A percentile compares a stretch with the other conserved stretches of the same genome.
Conservation (phyloP, 345 rosid species). For the Salix suchowensis region DNA sequence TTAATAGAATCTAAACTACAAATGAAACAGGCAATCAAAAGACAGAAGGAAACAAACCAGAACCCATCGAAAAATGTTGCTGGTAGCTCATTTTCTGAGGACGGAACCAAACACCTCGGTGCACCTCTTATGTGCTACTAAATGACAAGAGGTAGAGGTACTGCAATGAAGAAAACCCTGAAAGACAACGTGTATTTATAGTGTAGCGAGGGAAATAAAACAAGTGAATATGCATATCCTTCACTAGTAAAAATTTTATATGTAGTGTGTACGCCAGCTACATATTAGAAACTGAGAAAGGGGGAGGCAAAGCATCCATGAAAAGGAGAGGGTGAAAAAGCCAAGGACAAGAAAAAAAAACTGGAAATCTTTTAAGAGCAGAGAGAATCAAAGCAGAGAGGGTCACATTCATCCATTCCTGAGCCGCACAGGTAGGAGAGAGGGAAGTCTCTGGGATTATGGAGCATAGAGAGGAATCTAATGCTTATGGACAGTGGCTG, state of each 20-base stretch:
- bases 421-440: conserved; percentile 25
- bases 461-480: conserved; percentile 53
- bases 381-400: conserved; percentile 30
- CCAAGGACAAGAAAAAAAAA: conserved; percentile 33
- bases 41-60: conserved; percentile 50
- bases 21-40: background rate
- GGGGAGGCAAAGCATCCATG: conserved; percentile 38
- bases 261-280: conserved; percentile 48
- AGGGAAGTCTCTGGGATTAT: conserved; percentile 18
- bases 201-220: conserved; percentile 54
- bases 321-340: conserved; percentile 32
- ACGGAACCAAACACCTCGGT: conserved; percentile 7
- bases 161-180: conserved; percentile 38
- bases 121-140: background rate
- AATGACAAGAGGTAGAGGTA: conserved; percentile 12
- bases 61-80: conserved; percentile 43
- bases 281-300: conserved; percentile 33
- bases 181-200: conserved; percentile 46
- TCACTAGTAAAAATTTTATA: conserved; percentile 18
- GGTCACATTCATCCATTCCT: conserved; percentile 35
- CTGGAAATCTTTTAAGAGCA: conserved; percentile 42
- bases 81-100: conserved; percentile 57
- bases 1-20: background rate
- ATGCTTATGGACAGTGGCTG: conserved; percentile 52
- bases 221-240: conserved; percentile 27